A percentile compares a stretch with the other conserved stretches of the same genome.
These are phyloP conservation scores for Coccomyxa subellipsoidea DNA, from an alignment of 163 green algal species.

Conservation along the genomic window DNA sequence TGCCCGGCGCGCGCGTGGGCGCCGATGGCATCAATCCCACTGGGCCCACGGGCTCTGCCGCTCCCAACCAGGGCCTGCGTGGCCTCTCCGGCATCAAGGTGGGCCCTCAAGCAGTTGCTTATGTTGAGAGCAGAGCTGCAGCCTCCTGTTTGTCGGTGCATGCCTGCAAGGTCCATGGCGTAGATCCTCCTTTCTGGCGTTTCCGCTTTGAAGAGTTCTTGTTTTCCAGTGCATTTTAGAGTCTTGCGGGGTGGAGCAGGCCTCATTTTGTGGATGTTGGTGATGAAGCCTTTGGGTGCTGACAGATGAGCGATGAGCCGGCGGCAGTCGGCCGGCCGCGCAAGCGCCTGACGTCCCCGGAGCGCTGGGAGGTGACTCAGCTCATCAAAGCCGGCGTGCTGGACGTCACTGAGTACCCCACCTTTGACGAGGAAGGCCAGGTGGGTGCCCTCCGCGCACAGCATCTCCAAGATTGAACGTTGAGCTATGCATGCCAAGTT, in stretches of 20 bases:
- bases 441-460: conserved; percentile 5
- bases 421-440: conserved; percentile 78
- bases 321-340: conserved; percentile 28
- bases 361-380: conserved; percentile 94
- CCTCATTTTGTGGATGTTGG: too few relatives aligned
- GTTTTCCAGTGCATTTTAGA: too few relatives aligned
- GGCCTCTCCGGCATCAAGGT: conserved; percentile 75
- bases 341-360: conserved; percentile 82
- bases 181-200: too few relatives aligned
- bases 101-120: neutral
- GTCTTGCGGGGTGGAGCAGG: too few relatives aligned
- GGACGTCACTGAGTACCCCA: conserved; percentile 81
- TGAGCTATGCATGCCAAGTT: neutral
- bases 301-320: neutral
- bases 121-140: too few relatives aligned
- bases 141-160: too few relatives aligned
- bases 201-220: too few relatives aligned
- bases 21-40: conserved; percentile 16
- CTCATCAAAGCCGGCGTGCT: conserved; percentile 89
- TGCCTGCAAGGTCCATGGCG: too few relatives aligned
- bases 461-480: too few relatives aligned
- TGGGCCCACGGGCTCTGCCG: conserved; percentile 6
- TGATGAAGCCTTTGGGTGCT: neutral
- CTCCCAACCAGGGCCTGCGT: conserved; percentile 31
- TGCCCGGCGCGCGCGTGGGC: conserved; percentile 36